Conservation (phyloP, 139 green algal species). For the Coccomyxa sp. region DNA sequence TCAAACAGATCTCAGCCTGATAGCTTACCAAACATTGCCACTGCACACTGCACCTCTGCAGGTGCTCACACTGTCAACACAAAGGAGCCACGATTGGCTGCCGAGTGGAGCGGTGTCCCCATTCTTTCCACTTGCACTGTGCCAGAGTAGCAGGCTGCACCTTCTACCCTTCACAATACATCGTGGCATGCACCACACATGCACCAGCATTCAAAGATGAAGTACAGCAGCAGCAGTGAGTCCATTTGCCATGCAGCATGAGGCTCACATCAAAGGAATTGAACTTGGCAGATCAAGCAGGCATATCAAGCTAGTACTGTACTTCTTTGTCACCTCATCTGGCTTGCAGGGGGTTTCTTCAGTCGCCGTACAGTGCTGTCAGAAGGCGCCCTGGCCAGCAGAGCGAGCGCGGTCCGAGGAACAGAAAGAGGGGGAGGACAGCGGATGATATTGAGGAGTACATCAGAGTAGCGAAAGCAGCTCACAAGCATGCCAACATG, state of each 20-base stretch:
- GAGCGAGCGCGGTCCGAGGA: conserved; percentile 2
- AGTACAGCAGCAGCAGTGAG: conserved; percentile 2
- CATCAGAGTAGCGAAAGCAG: conserved; percentile 4
- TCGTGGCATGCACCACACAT: conserved; percentile 58
- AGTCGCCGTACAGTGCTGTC: background rate
- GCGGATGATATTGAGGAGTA: conserved; percentile 1
- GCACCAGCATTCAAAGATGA: conserved; percentile 28
- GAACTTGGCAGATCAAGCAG: background rate
- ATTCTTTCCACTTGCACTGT: conserved; percentile 66
- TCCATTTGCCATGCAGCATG: background rate
- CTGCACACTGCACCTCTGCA: conserved; percentile 1
- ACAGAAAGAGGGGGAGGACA: background rate
- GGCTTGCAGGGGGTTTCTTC: background rate
- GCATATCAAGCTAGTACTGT: background rate
- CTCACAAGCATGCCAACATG: conserved; percentile 19
- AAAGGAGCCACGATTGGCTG: conserved; percentile 71
- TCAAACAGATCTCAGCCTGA: background rate
- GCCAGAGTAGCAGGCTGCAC: conserved; percentile 32
- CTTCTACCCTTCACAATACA: conserved; percentile 38
- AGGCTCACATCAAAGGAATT: background rate
- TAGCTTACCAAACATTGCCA: background rate
- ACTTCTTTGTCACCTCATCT: background rate
- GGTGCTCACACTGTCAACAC: conserved; percentile 39
- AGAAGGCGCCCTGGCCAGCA: background rate
- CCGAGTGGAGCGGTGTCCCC: conserved; percentile 49